Evolutionary conservation across 805 yeast genomes (phyloP), one percentile per base, ranked within the genome.

Genomic region (Ogataea pini): DNA sequence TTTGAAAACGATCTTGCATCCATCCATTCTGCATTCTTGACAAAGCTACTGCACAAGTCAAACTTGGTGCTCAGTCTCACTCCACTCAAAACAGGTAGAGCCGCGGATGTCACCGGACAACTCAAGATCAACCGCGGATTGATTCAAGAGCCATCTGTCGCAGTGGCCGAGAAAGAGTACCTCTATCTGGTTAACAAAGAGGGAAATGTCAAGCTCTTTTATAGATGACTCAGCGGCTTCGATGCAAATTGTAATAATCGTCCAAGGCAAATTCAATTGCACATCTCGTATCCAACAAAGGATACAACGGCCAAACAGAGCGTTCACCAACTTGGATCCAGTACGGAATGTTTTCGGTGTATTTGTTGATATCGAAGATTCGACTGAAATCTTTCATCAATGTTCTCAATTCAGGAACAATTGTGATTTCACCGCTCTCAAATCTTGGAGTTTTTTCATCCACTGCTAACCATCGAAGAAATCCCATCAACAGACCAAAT

Each of bases 291-390:
- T 90, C 84, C 25, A 94, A 72, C 31, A 90, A 71, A 0, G 96
- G 89, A 51, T 89, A 73, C 44, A 89, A 78, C 1, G 96, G 96
- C 98, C 98, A 94, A 1, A 90, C 89, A 37, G 96, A 86, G 54
- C 86, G 74, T 65, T 92, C 97, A 4, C 99, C 99, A 27, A 91
- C 89, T 44, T 78, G 71, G 12, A 90, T 82, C 96, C 97, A 92
- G 62, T 89, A 89, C 4, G 89, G 86, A 18, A 90, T 85, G 63
- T 89, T 90, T 49, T 81, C 85, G 61, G 72, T 66, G 20, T 82
- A 75, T 56, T 85, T 77, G 58, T 84, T 84, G 3, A 87, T 85
- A 61, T 89, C 96, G 59, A 89, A 79, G 0, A 90, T 83, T 55
- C 89, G 73, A 37, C 89, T 84, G 51, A 89, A 79, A 56, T 86